Evolutionary conservation across 441 rosid species (phyloP), one percentile per base, ranked within the genome.

Genomic region (Adansonia grandidieri): DNA sequence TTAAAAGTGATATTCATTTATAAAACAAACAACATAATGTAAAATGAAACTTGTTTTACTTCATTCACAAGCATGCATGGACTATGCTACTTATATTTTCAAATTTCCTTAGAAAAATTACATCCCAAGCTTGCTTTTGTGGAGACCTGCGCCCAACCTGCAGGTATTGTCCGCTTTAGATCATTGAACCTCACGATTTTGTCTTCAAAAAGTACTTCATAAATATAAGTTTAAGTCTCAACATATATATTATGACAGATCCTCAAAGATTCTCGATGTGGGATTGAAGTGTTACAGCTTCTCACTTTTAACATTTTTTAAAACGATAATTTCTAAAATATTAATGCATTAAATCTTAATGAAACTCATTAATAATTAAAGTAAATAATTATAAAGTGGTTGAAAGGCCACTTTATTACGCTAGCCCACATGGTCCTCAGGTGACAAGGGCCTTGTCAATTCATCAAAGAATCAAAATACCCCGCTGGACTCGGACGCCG

Each of bases 371-470:
- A 56, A 17, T 8, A 45, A 45, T 8, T 45, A 9, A 45, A 45
- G 9, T 2, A 9, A 48, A 48, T 9, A 48, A 8, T 48, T 9
- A 9, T 37, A 37, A 37, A 37, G 6, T 37, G 42, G 20, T 54
- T n/a, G 22, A 19, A 17, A 56, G 19, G 51, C 71, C 50, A 9
- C 71, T 42, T 69, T 48, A 22, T 48, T 14, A 14, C 44, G 11
- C 73, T 24, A 50, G 58, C 73, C 73, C 73, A 70, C 20, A 50
- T 70, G 73, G 62, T 37, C 24, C 48, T 28, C 47, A 53, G 62
- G 62, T 15, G 62, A 11, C 28, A 15, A 14, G 28, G 75, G 75
- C 75, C 63, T n/a, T 32, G 63, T n/a, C 9, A n/a, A 32, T 53
- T 71, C 63, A 53, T 71, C 63, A 9, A 37, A 54, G 63, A 37